Conservation (phyloP, 2,329 filamentous ascomycete species). For the Mycosphaerella arachidis region DNA sequence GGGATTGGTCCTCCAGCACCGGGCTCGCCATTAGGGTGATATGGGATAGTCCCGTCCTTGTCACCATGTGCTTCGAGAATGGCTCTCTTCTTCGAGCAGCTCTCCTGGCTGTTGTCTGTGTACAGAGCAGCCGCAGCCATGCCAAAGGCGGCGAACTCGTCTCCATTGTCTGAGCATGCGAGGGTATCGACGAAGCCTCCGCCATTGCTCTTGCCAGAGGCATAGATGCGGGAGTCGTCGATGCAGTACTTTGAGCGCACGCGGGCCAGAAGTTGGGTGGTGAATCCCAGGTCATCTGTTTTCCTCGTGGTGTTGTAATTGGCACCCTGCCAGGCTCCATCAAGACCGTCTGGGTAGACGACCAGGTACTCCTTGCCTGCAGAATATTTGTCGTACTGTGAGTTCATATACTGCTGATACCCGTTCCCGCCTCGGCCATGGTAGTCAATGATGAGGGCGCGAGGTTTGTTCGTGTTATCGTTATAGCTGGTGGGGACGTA, state of each 20-base stretch:
- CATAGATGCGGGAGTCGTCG: conserved; percentile 43
- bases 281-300: conserved; percentile 43
- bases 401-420: conserved; percentile 39
- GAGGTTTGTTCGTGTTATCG: conserved; percentile 11
- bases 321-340: conserved; percentile 39
- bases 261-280: conserved; percentile 40
- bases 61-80: conserved; percentile 45
- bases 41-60: conserved; percentile 40
- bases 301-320: conserved; percentile 34
- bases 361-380: conserved; percentile 44
- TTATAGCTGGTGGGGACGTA: conserved; percentile 26
- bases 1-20: conserved; percentile 27
- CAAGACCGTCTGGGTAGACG: conserved; percentile 44
- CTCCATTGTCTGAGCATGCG: conserved; percentile 41
- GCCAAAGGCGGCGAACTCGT: conserved; percentile 49
- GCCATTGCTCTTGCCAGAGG: conserved; percentile 52
- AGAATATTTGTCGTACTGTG: conserved; percentile 43
- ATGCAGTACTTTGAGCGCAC: conserved; percentile 44
- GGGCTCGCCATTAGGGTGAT: conserved; percentile 32
- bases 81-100: conserved; percentile 33
- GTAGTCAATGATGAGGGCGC: conserved; percentile 45
- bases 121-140: conserved; percentile 48
- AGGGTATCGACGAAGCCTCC: conserved; percentile 46
- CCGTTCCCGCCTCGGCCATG: conserved; percentile 40
- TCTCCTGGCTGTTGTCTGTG: conserved; percentile 22